Evolutionary conservation across 331 rosid species (phyloP).

Genomic region (Ulmus americana): DNA sequence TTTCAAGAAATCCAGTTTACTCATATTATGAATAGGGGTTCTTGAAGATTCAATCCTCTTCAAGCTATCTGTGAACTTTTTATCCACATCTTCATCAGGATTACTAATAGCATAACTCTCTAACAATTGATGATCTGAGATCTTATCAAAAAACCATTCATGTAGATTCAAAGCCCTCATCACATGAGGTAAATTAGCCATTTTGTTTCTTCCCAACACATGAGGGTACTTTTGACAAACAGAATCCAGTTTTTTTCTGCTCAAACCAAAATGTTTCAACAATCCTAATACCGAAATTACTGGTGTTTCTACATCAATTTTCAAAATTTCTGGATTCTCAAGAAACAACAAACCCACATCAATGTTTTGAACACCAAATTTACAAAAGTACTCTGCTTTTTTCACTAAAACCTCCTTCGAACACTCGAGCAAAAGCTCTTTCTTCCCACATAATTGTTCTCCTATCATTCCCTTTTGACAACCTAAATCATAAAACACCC

Average conservation of each 20-base stretch:
- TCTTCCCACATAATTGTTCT: slow-evolving; percentile 39
- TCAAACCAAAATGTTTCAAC: slow-evolving; percentile 51
- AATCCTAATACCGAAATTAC: slow-evolving; percentile 45
- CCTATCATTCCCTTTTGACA: slow-evolving; percentile 33
- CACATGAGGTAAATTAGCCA: slow-evolving; percentile 57
- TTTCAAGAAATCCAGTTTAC: slow-evolving; percentile 57
- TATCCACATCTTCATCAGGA: slow-evolving; percentile 32
- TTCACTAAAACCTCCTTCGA: slow-evolving; percentile 39
- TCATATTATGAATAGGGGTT: slow-evolving; percentile 36
- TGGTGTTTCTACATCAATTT: slow-evolving; percentile 35
- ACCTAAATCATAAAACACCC: slow-evolving; percentile 52
- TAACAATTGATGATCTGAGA: slow-evolving; percentile 42
- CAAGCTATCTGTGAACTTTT: slow-evolving; percentile 34
- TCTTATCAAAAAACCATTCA: slow-evolving; percentile 52
- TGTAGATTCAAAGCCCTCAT: slow-evolving; percentile 65
- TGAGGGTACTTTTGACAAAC: slow-evolving; percentile 34
- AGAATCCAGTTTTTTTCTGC: slow-evolving; percentile 23
- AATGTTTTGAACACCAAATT: slow-evolving; percentile 44
- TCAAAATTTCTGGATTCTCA: slow-evolving; percentile 39
- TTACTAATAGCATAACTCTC: slow-evolving; percentile 28
- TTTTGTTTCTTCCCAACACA: slow-evolving; percentile 51
- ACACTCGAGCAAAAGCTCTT: slow-evolving; percentile 34
- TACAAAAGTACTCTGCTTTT: slow-evolving; percentile 41
- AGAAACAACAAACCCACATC: slow-evolving; percentile 48
- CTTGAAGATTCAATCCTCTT: slow-evolving; percentile 35